Evolutionary conservation across 345 rosid species (phyloP), one percentile per base, ranked within the genome.

Genomic region (Fremontodendron californicum): DNA sequence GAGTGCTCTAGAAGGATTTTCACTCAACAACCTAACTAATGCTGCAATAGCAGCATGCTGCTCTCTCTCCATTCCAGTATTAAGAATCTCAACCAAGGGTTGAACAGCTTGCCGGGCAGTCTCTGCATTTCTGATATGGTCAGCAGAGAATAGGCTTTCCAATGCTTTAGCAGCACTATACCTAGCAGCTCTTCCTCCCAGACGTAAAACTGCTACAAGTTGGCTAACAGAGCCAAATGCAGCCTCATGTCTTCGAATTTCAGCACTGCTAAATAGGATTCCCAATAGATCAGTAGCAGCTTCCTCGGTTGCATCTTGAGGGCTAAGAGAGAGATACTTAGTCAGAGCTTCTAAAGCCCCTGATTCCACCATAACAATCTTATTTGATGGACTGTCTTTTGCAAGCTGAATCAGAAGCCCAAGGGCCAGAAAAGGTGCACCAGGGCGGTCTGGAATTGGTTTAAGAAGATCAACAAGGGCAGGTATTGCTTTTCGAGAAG

Each of bases 41-140:
- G 99, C 98, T 78, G 97, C 97, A 81, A 96, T 94, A 72, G 97
- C 97, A 80, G 99, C 99, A 83, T 96, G 98, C 77, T 96, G 99
- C 84, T 96, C 99, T 82, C 81, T 92, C 90, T 96, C 99, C 75
- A 88, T 74, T 78, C 99, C 99, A 75, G 94, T 89, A 75, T 89
- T 96, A 77, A 96, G 98, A 78, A 96, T 90, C 89, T 96, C 99
- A 72, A 96, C 98, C 85, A 96, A 83, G 39, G 99, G 99, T 81
- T 96, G 99, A 81, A 94, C 91, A 80, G 99, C 97, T 89, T 94
- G 98, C 51, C 98, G 72, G n/a, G 98, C 85, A 78, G 92, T 79
- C 71, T 92, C 99, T 13, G 99, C 99, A 84, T 94, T 96, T 83
- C 97, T 90, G 43, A 96, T 91, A 82, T 96, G 98, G 81, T 96